These are phyloP conservation scores for Mantamonas sphyraenae DNA, from an alignment of 78 protist species.

Conservation along the genomic window DNA sequence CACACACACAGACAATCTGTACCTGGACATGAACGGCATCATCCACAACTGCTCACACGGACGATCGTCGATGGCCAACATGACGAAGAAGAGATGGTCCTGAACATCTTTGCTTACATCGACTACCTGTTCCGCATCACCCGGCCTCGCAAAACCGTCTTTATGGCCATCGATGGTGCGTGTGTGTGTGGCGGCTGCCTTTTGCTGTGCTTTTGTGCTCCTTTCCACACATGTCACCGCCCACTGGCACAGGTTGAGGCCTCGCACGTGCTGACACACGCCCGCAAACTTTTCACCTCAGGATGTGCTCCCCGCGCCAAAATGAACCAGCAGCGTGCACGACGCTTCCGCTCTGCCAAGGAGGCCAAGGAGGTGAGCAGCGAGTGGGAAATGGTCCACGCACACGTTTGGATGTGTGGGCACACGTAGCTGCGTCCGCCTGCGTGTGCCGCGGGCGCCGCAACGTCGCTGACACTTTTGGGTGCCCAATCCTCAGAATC, in stretches of 20 bases:
- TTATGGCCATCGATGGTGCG: slow-evolving; percentile 80
- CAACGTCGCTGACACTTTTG: background rate
- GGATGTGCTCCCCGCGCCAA: slow-evolving; percentile 96
- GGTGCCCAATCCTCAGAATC: too few species aligned
- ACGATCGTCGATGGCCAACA: slow-evolving; percentile 20
- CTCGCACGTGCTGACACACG: too few species aligned
- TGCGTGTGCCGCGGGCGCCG: background rate
- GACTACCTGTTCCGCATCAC: slow-evolving; percentile 78
- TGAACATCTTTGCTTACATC: slow-evolving; percentile 57
- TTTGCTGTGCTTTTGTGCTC: too few species aligned
- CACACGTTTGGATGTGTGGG: too few species aligned
- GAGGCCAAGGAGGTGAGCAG: background rate
- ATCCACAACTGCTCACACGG: slow-evolving; percentile 92
- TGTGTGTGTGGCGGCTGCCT: too few species aligned
- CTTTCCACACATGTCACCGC: background rate
- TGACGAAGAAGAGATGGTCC: slow-evolving; percentile 63
- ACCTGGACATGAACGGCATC: slow-evolving; percentile 96
- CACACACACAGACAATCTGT: slow-evolving; percentile 85
- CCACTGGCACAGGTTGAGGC: background rate
- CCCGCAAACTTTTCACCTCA: too few species aligned
- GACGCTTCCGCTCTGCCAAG: slow-evolving; percentile 61
- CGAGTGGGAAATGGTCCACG: too few species aligned
- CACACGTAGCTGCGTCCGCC: background rate
- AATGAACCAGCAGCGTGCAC: slow-evolving; percentile 90
- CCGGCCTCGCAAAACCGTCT: slow-evolving; percentile 72